A percentile compares a stretch with the other conserved stretches of the same genome.
These are phyloP conservation scores for Datura wrightii DNA, from an alignment of 257 asterid genomes.

Conservation along the genomic window DNA sequence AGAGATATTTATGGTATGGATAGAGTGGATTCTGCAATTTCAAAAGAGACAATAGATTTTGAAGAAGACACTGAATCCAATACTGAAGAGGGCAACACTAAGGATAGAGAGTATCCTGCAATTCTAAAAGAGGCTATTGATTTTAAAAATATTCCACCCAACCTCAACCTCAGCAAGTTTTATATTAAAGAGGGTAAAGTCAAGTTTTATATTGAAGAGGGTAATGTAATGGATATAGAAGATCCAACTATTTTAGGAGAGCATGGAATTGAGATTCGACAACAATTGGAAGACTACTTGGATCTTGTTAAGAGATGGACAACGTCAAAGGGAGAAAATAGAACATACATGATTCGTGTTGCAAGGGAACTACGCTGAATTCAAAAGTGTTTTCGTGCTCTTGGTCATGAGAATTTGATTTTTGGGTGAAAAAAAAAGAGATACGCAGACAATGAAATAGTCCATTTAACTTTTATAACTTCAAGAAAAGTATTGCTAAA, in stretches of 20 bases:
- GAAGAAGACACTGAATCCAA: too few species aligned
- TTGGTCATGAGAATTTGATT: not conserved
- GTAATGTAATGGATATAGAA: not conserved
- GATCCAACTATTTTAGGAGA: slow-evolving; percentile 9
- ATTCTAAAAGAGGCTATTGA: too few species aligned
- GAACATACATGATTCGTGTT: slow-evolving; percentile 1
- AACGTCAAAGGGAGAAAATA: not conserved
- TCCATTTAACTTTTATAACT: too few species aligned
- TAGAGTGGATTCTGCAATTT: too few species aligned
- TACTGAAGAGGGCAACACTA: too few species aligned
- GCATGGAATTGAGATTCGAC: not conserved
- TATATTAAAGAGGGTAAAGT: not conserved
- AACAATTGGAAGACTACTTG: not conserved
- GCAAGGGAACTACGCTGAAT: slow-evolving; percentile 20
- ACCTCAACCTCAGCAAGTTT: not conserved
- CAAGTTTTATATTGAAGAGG: not conserved
- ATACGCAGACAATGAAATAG: not conserved
- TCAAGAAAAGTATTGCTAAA: too few species aligned
- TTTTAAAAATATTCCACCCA: not conserved
- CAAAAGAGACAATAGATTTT: too few species aligned
- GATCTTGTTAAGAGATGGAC: not conserved
- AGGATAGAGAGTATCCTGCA: too few species aligned
- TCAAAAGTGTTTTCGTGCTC: not conserved
- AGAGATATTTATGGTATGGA: too few species aligned
- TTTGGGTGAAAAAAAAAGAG: not conserved